Base-by-base conservation (phyloP, 179 eudicot genomes). In the Pouteria campechiana region DNA sequence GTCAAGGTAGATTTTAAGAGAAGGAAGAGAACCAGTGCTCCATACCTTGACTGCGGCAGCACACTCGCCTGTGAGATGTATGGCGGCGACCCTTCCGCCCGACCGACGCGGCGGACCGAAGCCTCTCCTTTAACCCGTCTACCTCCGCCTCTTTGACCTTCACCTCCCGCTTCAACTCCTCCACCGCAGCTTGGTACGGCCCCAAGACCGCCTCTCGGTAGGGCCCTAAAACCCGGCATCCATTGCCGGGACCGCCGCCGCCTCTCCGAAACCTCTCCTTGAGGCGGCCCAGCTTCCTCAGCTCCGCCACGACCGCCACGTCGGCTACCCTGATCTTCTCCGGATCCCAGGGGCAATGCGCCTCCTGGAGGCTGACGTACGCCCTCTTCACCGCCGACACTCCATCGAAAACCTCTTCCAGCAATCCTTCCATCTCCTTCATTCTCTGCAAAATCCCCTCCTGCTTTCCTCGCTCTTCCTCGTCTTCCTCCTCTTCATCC, bases 301-400 rank as follows among this genome's bases (percentile, higher is more conserved):
- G 64, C 71, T 92, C 88, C 42, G 81, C 78, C 67, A 92, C 94
- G 50, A 92, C 94, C 25, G 71, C 92, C 70, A 52, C 81, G 42
- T 92, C 99, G 16, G 92, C 87, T 29, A 52, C 74, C 72, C 77
- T 60, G 74, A 92, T 83, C 49, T 62, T 77, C 19, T 71, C 96
- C 55, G 76, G 81, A 51, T 92, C 96, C 94, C 94, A 92, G 4
- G 96, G 99, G 7, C 64, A 68, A 28, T 87, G 92, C 30, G 99
- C 88, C 51, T 62, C 88, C 58, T 92, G 99, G 17, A 92, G 54
- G 18, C 60, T 55, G n/a, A 54, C 83, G 36, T 92, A 92, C 32
- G 99, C 94, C 57, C 50, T 69, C 73, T 83, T 92, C 79, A 87
- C 39, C 12, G 66, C 55, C 16, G 85, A 61, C 16, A 78, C 69